Base-by-base conservation (phyloP, 2,329 filamentous ascomycete species). In the Zymoseptoria ardabiliae region DNA sequence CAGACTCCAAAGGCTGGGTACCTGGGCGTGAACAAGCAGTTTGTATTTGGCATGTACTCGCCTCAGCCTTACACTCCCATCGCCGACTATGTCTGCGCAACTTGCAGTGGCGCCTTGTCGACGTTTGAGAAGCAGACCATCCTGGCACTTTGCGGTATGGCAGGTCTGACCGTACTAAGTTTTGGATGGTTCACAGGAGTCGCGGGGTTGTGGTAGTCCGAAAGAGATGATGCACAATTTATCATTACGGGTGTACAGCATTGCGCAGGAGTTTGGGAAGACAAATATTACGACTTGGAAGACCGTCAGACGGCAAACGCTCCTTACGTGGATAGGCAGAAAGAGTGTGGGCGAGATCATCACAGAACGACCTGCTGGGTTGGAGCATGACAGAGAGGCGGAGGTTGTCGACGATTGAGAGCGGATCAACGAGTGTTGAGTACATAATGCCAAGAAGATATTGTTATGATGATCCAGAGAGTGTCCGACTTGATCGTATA, bases 11-110 rank as follows among this genome's bases (percentile, higher is more conserved):
- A 69, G 13, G 76, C 85, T 0, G 85, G 85, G 5, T 79, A 85
- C 67, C 71, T 88, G 50, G 76, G 74, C 17, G 74, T 78, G 2
- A 80, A 76, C 67, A 77, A 76, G 58, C 75, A 78, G 17, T 82
- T 80, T 67, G 75, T 71, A 5, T 88, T 88, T 67, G 85, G 82
- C 61, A 85, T 88, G 82, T 88, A 88, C 70, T 69, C 70, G 23
- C 77, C 80, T 50, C 81, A 82, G 71, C 59, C 75, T 3, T 81
- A 82, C 68, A 78, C 76, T 4, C 76, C 79, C 6, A 75, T 81
- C 58, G 66, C 70, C 51, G 76, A 70, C 22, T 72, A 62, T 48
- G 63, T 66, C 11, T 87, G 84, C 70, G 77, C 81, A 21, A 85
- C 81, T 22, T 87, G 84, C 74, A 82, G 74, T 65, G 74, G 72